Evolutionary conservation across 164 flowering plant genomes (phyloP), one percentile per base, ranked within the genome.

Genomic region (Aristolochia contorta): DNA sequence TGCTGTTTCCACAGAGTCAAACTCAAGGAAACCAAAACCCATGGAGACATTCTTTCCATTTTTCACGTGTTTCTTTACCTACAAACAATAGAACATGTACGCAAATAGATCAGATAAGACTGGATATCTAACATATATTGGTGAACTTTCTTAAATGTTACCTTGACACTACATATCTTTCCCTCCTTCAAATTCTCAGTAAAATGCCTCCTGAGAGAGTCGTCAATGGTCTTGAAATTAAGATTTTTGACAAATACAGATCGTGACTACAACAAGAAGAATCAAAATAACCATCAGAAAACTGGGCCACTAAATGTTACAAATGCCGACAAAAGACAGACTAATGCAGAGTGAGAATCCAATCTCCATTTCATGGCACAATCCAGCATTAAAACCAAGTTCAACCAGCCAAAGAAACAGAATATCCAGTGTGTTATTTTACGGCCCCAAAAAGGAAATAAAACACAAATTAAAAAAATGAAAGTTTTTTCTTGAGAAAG

Each of bases 1-100:
- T 56, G 97, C 93, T 22, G 96, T 89, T 56, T 89, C 96, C 52
- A 84, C 77, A 23, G 91, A 82, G 75, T 94, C 96, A 61, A 91
- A 84, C 74, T 94, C 94, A 30, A 94, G 60, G 71, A 91, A 94
- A 54, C 97, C 99, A 82, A 75, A 94, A 60, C 99, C 97, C 84
- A 71, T 83, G 4, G 99, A 89, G 13, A 89, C 78, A 76, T 74
- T 76, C 78, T 89, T 89, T 61, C 95, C 96, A 72, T 91, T 89
- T 73, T 87, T 89, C 69, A 83, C 1, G 78, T 88, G 93, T 73
- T 79, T 85, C 71, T 77, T 87, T 50, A 91, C 72, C 97, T 94
- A 77, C 60, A 23, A 56, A 63, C 12, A 27, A 58, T 27, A 56
- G 50, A 46, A 65, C 53, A 62, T 27, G 66, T 43, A 14, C 55